Evolutionary conservation across 306 rosid genomes (phyloP).

Genomic region (Quercus glauca): DNA sequence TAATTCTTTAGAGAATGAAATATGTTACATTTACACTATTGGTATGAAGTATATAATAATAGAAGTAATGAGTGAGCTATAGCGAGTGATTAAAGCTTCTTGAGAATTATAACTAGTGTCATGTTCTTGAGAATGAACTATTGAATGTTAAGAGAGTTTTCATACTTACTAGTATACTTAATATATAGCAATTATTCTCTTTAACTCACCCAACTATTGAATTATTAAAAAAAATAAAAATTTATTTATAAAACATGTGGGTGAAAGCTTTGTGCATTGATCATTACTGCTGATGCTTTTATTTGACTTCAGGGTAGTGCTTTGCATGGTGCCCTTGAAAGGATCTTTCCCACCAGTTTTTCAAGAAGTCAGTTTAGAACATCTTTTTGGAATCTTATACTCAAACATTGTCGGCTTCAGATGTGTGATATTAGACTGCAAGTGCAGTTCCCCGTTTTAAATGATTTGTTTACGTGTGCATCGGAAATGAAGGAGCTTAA

Average conservation of each 20-base stretch:
- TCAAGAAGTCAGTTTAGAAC: constrained; percentile 43
- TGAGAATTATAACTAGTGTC: background rate
- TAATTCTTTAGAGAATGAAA: too few species aligned
- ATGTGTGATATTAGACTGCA: constrained; percentile 33
- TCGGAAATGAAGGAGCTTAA: constrained; percentile 55
- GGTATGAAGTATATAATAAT: too few species aligned
- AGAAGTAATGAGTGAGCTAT: background rate
- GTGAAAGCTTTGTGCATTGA: background rate
- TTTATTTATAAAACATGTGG: background rate
- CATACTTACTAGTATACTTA: background rate
- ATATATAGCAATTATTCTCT: background rate
- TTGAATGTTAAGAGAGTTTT: background rate
- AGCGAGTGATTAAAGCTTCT: background rate
- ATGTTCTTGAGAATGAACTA: background rate
- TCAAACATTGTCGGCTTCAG: constrained; percentile 66
- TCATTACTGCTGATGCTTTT: constrained; percentile 3
- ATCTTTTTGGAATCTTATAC: constrained; percentile 48
- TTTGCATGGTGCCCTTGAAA: constrained; percentile 69
- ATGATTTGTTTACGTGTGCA: constrained; percentile 36
- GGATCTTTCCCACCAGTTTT: constrained; percentile 37
- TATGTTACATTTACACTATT: too few species aligned
- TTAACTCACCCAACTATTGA: background rate
- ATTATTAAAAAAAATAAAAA: too few species aligned
- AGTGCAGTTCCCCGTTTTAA: constrained; percentile 54
- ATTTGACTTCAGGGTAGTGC: constrained; percentile 69